Base-by-base conservation (phyloP, 2,329 filamentous ascomycete species). In the Cordyceps cateniannulata region DNA sequence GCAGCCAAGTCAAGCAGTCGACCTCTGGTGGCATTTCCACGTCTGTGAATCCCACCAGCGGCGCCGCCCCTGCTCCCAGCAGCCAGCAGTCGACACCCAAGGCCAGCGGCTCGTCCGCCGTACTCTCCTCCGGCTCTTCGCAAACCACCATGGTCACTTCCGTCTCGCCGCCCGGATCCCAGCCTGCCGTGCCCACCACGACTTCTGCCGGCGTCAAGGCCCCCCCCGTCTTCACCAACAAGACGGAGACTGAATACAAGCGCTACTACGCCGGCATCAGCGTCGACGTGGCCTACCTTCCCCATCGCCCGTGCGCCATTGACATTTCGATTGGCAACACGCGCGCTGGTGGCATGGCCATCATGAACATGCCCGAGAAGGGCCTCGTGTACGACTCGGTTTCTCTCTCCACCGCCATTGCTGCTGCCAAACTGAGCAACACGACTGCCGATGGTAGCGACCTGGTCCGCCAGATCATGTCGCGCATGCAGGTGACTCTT, bases 331-430 rank as follows among this genome's bases (percentile, higher is more conserved):
- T 59, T 10, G 57, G 18, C 27, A 47, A 47, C 20, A 38, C 38
- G 48, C 48, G 48, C 49, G 57, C 40, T 20, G 57, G 57, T 1
- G 27, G 38, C 38, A 59, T 52, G 49, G 48, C 49, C 24, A 47
- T 59, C 8, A 59, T 59, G 57, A 24, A 52, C 20, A 52, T 52
- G 57, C 57, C 57, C 1, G 57, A 52, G 24, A 35, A 35, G 47
- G 57, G 57, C 49, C 18, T 44, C 20, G 9, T 59, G 2, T 42
- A 59, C 7, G 49, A 53, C 24, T 59, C 57, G 1, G 38, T 59
- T n/a, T 53, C 57, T 12, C 25, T 59, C n/a, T 16, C 38, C n/a
- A 40, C 35, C 12, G 49, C 38, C 20, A 53, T 59, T 2, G 9
- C 12, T 12, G 32, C 40, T 2, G 40, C 38, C 7, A 6, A 16